A percentile compares a stretch with the other conserved stretches of the same genome.
phyloP scores from a whole-genome alignment of 768 basidiomycete genomes.

The Mycena crocata region DNA sequence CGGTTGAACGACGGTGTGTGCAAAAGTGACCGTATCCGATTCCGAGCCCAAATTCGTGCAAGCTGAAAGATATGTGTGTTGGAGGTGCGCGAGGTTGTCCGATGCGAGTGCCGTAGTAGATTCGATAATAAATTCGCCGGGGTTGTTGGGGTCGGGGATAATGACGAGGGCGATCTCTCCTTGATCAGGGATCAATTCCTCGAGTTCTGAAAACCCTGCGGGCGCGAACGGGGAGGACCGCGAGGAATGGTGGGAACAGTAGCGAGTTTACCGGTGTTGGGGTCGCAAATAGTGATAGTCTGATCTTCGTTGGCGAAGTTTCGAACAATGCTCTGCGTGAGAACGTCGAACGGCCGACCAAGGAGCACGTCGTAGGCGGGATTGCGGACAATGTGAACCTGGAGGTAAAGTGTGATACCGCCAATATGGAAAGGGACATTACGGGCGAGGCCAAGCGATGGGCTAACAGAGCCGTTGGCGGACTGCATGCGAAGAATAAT shows the following conservation, averaged over 20 bases:
- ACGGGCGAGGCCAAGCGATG: constrained; percentile 19
- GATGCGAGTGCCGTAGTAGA: constrained; percentile 10
- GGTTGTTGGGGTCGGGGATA: background rate
- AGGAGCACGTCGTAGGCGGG: constrained; percentile 29
- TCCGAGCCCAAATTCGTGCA: constrained; percentile 13
- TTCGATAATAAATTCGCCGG: constrained; percentile 11
- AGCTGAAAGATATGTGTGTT: constrained; percentile 14
- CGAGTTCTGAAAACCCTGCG: constrained; percentile 3
- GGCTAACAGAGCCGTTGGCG: background rate
- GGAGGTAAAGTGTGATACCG: constrained; percentile 14
- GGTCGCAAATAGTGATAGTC: constrained; percentile 16
- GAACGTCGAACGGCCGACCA: constrained; percentile 22
- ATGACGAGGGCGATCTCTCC: constrained; percentile 20
- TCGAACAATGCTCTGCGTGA: constrained; percentile 7
- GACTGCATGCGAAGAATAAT: constrained; percentile 18
- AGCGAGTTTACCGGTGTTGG: background rate
- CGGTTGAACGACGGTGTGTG: constrained; percentile 24
- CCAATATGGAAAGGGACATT: constrained; percentile 30
- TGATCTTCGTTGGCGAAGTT: constrained; percentile 19
- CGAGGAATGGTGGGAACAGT: constrained; percentile 23
- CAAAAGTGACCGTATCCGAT: constrained; percentile 6
- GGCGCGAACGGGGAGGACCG: background rate
- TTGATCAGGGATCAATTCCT: constrained; percentile 22
- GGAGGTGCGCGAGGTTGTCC: constrained; percentile 9
- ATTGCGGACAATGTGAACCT: constrained; percentile 26